These are phyloP conservation scores for Phytophthora fragariaefolia DNA, from an alignment of 352 stramenopile species.

Conservation along the genomic window DNA sequence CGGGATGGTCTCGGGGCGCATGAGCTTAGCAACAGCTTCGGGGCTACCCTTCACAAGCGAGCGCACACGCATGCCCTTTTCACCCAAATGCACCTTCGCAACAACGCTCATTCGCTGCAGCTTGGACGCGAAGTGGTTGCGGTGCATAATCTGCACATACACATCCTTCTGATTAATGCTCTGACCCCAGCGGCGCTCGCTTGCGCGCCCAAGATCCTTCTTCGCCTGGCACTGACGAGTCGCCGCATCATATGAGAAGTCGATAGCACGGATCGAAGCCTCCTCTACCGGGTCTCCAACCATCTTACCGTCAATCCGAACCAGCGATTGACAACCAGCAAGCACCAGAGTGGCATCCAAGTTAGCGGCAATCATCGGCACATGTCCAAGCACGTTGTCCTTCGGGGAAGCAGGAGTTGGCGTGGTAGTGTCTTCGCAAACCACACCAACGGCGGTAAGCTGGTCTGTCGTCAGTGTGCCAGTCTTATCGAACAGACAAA, in stretches of 20 bases:
- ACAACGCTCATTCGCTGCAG: constrained; percentile 98
- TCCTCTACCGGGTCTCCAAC: constrained; percentile 98
- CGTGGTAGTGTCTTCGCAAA: constrained; percentile 73
- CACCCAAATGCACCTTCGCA: constrained; percentile 83
- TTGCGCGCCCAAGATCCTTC: constrained; percentile 69
- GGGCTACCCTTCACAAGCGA: constrained; percentile 98
- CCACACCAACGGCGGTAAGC: constrained; percentile 94
- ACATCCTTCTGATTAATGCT: constrained; percentile 80
- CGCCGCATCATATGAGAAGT: constrained; percentile 88
- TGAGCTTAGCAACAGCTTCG: constrained; percentile 91
- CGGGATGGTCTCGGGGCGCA: constrained; percentile 86
- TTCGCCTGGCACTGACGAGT: constrained; percentile 81
- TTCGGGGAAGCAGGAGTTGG: constrained; percentile 40
- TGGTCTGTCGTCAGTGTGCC: constrained; percentile 98
- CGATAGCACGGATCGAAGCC: constrained; percentile 96
- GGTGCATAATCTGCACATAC: constrained; percentile 92
- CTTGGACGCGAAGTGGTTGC: constrained; percentile 96
- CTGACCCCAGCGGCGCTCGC: constrained; percentile 75
- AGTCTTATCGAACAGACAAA: constrained; percentile 99
- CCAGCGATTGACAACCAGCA: constrained; percentile 96
- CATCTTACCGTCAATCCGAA: constrained; percentile 96
- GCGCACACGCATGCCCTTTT: constrained; percentile 74
- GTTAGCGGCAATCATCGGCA: constrained; percentile 87
- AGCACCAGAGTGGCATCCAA: constrained; percentile 85
- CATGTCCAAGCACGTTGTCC: constrained; percentile 65